Evolutionary conservation across 2,329 filamentous ascomycete species (phyloP), one percentile per base, ranked within the genome.

Genomic region (Penicillium janthinellum): DNA sequence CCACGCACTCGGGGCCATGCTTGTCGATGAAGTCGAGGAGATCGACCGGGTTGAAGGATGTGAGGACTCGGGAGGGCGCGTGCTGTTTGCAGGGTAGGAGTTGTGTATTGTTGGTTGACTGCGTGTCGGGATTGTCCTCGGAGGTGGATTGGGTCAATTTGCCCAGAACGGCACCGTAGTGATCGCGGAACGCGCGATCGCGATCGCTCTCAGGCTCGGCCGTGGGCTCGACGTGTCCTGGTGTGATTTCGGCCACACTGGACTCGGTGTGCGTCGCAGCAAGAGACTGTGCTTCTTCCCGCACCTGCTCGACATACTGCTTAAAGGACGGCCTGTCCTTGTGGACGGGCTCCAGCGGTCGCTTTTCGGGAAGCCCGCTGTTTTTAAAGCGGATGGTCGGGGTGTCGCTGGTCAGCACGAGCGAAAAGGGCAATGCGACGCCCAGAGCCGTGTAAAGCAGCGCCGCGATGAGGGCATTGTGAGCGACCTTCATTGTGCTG

Each of bases 1-100:
- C 65, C 28, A 69, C 54, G 14, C 67, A 62, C 42, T 67, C 65
- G 1, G 66, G 67, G 1, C 64, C 64, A 58, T 75, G 67, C 31
- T 44, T 35, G 11, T 63, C 56, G n/a, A 66, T n/a, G n/a, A 64
- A 8, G 10, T 64, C 59, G 17, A 63, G 31, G 0, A 64, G 2
- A 14, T 57, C 54, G 3, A 57, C 37, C 4, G 54, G 22, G 2
- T 58, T 45, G 42, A 51, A 8, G 37, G 58, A 61, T 12, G 55
- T 45, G 14, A 52, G 12, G 15, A 22, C 45, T 6, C 31, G 28
- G 5, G 45, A 48, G 8, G 20, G 47, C 6, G 45, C 44, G 6
- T 38, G 14, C 39, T 47, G 35, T 15, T 34, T 54, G 37, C 10
- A 5, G 14, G 35, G 37, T 12, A 31, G 25, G 17, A n/a, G 10